Conservation (phyloP, 768 basidiomycete genomes). For the Psilocybe cyanescens region DNA sequence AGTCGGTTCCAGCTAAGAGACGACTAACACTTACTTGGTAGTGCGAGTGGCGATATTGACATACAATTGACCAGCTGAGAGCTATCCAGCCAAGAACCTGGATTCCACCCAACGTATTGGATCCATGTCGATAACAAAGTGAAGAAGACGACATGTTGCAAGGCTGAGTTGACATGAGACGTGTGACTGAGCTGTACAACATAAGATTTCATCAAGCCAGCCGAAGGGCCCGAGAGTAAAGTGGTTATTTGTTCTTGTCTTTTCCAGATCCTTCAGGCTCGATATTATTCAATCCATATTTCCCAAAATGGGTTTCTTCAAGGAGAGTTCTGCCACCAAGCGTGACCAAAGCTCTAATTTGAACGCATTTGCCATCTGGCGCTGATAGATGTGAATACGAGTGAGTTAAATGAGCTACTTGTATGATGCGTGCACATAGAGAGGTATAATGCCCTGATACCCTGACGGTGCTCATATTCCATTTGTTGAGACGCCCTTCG, state of each 20-base stretch:
- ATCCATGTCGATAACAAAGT: conserved; percentile 10
- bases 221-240: background rate
- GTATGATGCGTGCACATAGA: too few species aligned
- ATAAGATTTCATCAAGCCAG: conserved; percentile 10
- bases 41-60: background rate
- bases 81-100: background rate
- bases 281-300: background rate
- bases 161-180: conserved; percentile 22
- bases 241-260: conserved; percentile 12
- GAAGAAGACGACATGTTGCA: conserved; percentile 14
- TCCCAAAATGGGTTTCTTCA: background rate
- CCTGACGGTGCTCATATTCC: too few species aligned
- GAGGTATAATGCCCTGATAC: too few species aligned
- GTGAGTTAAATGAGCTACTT: too few species aligned
- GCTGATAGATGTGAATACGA: too few species aligned
- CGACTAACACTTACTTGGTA: background rate
- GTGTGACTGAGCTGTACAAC: conserved; percentile 14
- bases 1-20: background rate
- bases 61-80: background rate
- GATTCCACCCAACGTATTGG: conserved; percentile 2
- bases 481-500: too few species aligned
- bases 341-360: too few species aligned
- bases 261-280: conserved; percentile 12
- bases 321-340: background rate
- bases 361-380: too few species aligned